Conservation (phyloP, 345 rosid genomes). For the Populus tremula region DNA sequence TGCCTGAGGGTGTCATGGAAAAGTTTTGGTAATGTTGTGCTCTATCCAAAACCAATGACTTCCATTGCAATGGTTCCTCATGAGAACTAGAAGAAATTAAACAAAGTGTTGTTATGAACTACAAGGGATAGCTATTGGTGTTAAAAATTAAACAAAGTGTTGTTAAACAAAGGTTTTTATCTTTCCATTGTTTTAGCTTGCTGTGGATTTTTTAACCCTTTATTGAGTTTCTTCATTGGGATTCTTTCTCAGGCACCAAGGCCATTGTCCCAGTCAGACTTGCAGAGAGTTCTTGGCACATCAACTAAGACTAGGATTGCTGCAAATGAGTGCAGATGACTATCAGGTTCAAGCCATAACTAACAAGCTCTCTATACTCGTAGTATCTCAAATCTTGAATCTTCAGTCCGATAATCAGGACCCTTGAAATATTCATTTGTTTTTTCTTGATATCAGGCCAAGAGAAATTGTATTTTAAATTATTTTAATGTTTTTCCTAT, state of each 20-base stretch:
- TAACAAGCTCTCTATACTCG: conserved; percentile 73
- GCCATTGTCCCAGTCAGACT: conserved; percentile 61
- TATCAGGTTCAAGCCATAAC: conserved; percentile 70
- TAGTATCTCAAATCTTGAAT: conserved; percentile 71
- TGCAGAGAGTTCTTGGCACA: conserved; percentile 64
- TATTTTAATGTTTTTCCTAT: no score
- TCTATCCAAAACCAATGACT: no score
- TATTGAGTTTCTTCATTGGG: not conserved
- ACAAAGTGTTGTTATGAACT: no score
- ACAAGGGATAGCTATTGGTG: not conserved
- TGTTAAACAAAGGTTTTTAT: no score
- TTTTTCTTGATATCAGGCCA: not conserved
- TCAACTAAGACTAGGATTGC: conserved; percentile 71
- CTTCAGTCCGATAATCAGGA: conserved; percentile 61
- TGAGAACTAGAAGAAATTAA: no score
- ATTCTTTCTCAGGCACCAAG: conserved; percentile 54
- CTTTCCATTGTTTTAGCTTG: not conserved
- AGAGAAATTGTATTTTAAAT: no score
- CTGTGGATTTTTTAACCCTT: not conserved
- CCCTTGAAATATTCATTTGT: conserved; percentile 27
- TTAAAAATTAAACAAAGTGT: no score
- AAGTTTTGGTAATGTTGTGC: no score
- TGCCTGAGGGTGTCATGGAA: no score
- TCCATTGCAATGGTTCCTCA: no score
- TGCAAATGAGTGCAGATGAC: conserved; percentile 75